Base-by-base conservation (phyloP, 192 early-diverging fungal species). In the Mortierella alpina region DNA sequence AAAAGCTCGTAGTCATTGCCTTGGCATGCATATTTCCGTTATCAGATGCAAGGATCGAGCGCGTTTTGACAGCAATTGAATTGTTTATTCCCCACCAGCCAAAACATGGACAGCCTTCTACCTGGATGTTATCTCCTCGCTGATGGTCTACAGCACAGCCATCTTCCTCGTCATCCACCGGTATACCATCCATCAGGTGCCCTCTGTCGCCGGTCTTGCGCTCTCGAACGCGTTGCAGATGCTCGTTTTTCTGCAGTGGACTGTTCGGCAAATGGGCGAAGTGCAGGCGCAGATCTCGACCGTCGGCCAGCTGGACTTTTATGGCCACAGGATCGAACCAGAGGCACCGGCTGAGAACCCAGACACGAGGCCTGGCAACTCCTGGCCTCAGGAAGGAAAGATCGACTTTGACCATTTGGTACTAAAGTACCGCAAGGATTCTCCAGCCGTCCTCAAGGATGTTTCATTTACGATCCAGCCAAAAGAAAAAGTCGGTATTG, bases 401-500 rank as follows among this genome's bases (percentile, higher is more conserved):
- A 88, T 96, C 12, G 81, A 84, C 12, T 84, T 95, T 49, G 53
- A 82, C 46, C 76, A 91, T 51, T 70, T 96, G 7, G 75, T 86
- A 1, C 72, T 94, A 31, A 85, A 87, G 50, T 96, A 96, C 57
- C 63, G 73, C 14, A 80, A 82, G 42, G 78, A 74, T 40, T 55
- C 71, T 6, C 66, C 66, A 15, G 59, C 73, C 6, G 68, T 70
- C 7, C 71, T 86, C 12, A 74, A 70, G 44, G 42, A 88, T 23
- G 81, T 88, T 1, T 85, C 82, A 10, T 68, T 96, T 55, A 51
- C 68, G 4, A 91, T 95, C 54, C 63, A 83, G 0, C 83, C 91
- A 2, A 87, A 91, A 13, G 92, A 95, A 72, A 95, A 94, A 66
- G 90, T 97, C 63, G 95, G 94, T 23, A 90, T 97, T 7, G 94